A percentile compares a stretch with the other conserved stretches of the same genome.
These are phyloP conservation scores for Penicillium ochrochloron DNA, from an alignment of 495 filamentous ascomycete species.

Conservation along the genomic window DNA sequence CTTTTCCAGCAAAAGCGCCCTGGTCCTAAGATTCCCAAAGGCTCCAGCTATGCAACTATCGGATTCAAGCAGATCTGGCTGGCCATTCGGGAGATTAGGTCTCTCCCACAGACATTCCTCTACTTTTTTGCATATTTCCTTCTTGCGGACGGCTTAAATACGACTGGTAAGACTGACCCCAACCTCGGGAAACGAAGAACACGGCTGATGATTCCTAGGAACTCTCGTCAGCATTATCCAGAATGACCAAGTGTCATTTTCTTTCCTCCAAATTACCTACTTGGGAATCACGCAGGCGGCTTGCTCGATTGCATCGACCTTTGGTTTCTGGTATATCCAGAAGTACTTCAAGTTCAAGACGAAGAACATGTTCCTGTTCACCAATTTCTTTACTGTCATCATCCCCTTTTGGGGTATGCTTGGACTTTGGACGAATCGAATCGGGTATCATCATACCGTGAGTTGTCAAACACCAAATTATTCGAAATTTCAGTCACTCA, in stretches of 20 bases:
- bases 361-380: slow-evolving; percentile 55
- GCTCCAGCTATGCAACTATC: slow-evolving; percentile 51
- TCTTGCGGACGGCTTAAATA: slow-evolving; percentile 55
- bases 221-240: slow-evolving; percentile 54
- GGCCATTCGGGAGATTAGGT: slow-evolving; percentile 45
- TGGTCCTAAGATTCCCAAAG: slow-evolving; percentile 49
- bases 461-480: slow-evolving; percentile 8
- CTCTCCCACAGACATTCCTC: slow-evolving; percentile 50
- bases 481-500: slow-evolving; percentile 7
- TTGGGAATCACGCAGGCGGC: slow-evolving; percentile 51
- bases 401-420: slow-evolving; percentile 59
- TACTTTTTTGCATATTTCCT: slow-evolving; percentile 55
- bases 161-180: slow-evolving; percentile 40
- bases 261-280: slow-evolving; percentile 55
- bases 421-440: slow-evolving; percentile 49
- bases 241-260: slow-evolving; percentile 51
- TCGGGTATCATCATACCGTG: slow-evolving; percentile 54
- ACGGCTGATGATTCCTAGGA: slow-evolving; percentile 27
- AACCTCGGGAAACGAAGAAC: background rate
- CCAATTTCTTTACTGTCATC: slow-evolving; percentile 53
- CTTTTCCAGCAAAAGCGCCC: slow-evolving; percentile 55
- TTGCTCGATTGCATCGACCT: slow-evolving; percentile 50
- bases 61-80: slow-evolving; percentile 54
- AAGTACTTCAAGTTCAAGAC: slow-evolving; percentile 52
- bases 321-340: slow-evolving; percentile 58